Evolutionary conservation across 2,329 filamentous ascomycete genomes (phyloP), one percentile per base, ranked within the genome.

Genomic region (Pseudogymnoascus sp.): DNA sequence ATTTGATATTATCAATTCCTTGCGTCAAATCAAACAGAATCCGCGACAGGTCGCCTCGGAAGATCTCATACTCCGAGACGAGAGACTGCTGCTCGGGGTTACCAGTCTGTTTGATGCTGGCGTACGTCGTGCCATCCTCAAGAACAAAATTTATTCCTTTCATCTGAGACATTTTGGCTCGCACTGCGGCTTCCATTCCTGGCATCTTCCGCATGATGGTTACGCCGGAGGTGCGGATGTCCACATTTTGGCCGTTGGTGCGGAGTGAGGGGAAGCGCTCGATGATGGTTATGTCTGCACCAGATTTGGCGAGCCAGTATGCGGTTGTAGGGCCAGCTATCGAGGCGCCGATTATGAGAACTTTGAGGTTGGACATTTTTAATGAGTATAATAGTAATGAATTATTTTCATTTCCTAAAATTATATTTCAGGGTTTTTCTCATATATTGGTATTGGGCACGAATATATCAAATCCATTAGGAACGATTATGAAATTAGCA

Each of bases 301-400:
- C 71, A 10, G 70, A 62, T 45, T 72, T 71, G 1, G 78, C 71
- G 15, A 84, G 76, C 71, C 78, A 79, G 69, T 76, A 78, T 12
- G 42, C 42, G 3, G 42, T 13, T 27, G 42, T 27, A 12, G 74
- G 75, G 8, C 73, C 73, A 5, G 71, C 71, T 37, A 73, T 70
- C 12, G 73, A 72, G n/a, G 67, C 72, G 5, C 74, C 73, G 39
- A 67, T 67, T 62, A 76, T 72, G 35, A 75, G 70, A 27, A 75
- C 61, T 42, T 64, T 65, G 27, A 65, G 29, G 12, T 48, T 48
- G 6, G 42, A 12, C 21, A 48, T 48, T 48, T 21, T 21, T 21
- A 21, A 21, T 21, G 21, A 21, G 21, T 42, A 12, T 13, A 12
- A 25, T 42, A 3, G 21, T 13, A 13, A 42, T 13, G 7, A 12